Evolutionary conservation across 345 rosid species (phyloP), one percentile per base, ranked within the genome.

Genomic region (Hypericum androsaemum): DNA sequence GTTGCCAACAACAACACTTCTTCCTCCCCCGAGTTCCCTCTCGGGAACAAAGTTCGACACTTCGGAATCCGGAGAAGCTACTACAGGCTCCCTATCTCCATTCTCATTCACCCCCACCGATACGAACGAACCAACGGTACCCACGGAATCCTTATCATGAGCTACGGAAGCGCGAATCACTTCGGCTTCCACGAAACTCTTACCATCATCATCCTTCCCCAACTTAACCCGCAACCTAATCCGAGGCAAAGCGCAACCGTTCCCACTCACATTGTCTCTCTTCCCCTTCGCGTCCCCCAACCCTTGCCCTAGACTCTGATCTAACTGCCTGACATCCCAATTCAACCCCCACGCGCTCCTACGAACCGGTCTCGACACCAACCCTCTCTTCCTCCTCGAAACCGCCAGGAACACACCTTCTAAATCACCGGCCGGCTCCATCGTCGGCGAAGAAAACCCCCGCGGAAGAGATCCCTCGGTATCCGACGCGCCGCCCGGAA

Each of bases 41-140:
- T 83, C 98, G 60, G 86, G 84, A 70, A 69, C 73, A 57, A 64
- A 35, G 77, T 88, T 83, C 39, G 85, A 83, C 50, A 85, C 98
- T 83, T 88, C 97, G 11, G 98, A 92, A 77, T 92, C 98, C 7
- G 98, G 98, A 60, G 98, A 92, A 61, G 97, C 88, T 73, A 81
- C 88, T 73, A 81, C 95, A 53, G 88, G 74, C 65, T 77, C 86
- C 57, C 76, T 45, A 60, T 78, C 72, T 37, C 59, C 62, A 51
- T 69, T 73, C 61, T 70, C 82, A 54, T 46, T 59, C n/a, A 66
- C 70, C 53, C 44, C 76, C 57, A 47, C 74, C 41, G 56, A 65
- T 59, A 76, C 79, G 54, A 65, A 67, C 45, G 63, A 58, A 53
- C 58, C 46, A 32, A 63, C 56, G 55, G 54, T 58, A 45, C 64